Evolutionary conservation across 257 asterid species (phyloP).

Genomic region (Scutellaria baicalensis): DNA sequence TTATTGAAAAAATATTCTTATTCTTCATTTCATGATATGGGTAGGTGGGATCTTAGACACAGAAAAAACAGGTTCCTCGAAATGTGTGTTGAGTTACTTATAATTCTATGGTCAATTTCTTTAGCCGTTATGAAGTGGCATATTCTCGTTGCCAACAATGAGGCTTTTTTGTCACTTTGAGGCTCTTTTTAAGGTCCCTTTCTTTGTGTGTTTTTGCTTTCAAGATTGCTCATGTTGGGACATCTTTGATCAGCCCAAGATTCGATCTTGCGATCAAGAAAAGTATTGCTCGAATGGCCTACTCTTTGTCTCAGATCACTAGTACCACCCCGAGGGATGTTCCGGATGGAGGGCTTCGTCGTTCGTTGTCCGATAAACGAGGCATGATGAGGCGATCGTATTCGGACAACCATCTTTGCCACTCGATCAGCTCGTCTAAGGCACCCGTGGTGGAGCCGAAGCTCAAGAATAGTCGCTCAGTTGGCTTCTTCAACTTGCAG

Average conservation of each 20-base stretch:
- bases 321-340: constrained; percentile 22
- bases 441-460: constrained; percentile 36
- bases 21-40: too few species aligned
- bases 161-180: constrained; percentile 18
- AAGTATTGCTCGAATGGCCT: constrained; percentile 32
- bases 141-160: constrained; percentile 55
- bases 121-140: constrained; percentile 23
- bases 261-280: neutral
- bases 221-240: neutral
- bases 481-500: constrained; percentile 41
- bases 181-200: constrained; percentile 20
- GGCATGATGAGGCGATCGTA: constrained; percentile 25
- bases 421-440: constrained; percentile 10
- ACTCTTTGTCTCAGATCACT: constrained; percentile 31
- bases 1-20: too few species aligned
- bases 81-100: neutral
- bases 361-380: constrained; percentile 22
- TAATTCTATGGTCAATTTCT: constrained; percentile 6
- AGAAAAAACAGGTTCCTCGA: neutral
- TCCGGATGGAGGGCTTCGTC: constrained; percentile 25
- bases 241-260: neutral
- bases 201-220: constrained; percentile 5
- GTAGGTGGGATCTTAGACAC: too few species aligned
- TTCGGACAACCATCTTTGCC: constrained; percentile 43
- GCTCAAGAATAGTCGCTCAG: constrained; percentile 39